phyloP scores from a whole-genome alignment of 768 basidiomycete genomes.

The Guyanaporus albipodus region DNA sequence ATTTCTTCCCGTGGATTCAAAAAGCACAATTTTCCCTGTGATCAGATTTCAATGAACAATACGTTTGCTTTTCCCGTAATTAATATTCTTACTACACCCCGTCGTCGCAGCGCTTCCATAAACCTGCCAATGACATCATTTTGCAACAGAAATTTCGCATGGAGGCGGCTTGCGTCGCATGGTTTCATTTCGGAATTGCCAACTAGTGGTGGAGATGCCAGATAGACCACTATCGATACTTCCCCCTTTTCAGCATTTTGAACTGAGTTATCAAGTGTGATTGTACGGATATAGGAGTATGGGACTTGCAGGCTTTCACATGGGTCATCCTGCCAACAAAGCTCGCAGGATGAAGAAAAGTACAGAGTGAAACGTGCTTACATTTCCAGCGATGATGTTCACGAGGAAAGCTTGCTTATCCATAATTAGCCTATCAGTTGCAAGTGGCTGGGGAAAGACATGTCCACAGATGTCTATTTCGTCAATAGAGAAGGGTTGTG shows the following conservation, averaged over 20 bases:
- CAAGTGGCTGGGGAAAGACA: conserved; percentile 33
- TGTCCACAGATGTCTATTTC: conserved; percentile 37
- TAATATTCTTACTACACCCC: conserved; percentile 42
- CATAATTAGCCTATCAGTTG: conserved; percentile 46
- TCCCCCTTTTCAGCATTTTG: conserved; percentile 15
- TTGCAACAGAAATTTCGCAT: conserved; percentile 39
- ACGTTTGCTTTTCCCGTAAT: not conserved
- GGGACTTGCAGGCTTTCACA: conserved; percentile 50
- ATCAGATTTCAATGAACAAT: conserved; percentile 7
- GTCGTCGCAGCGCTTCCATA: conserved; percentile 36
- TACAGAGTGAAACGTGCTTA: not conserved
- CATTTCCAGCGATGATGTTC: conserved; percentile 38
- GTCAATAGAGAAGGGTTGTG: conserved; percentile 52
- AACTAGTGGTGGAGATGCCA: conserved; percentile 39
- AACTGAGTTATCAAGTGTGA: conserved; percentile 25
- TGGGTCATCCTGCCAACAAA: conserved; percentile 38
- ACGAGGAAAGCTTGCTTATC: conserved; percentile 49
- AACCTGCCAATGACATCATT: conserved; percentile 36
- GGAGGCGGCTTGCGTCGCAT: conserved; percentile 17
- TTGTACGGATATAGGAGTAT: conserved; percentile 33
- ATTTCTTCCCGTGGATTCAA: conserved; percentile 15
- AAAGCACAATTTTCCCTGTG: conserved; percentile 30
- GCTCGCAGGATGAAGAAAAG: conserved; percentile 1
- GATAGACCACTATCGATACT: conserved; percentile 27
- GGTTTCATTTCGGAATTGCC: conserved; percentile 27